Base-by-base conservation (phyloP, 768 basidiomycete genomes). In the Mycena albidolilacea region DNA sequence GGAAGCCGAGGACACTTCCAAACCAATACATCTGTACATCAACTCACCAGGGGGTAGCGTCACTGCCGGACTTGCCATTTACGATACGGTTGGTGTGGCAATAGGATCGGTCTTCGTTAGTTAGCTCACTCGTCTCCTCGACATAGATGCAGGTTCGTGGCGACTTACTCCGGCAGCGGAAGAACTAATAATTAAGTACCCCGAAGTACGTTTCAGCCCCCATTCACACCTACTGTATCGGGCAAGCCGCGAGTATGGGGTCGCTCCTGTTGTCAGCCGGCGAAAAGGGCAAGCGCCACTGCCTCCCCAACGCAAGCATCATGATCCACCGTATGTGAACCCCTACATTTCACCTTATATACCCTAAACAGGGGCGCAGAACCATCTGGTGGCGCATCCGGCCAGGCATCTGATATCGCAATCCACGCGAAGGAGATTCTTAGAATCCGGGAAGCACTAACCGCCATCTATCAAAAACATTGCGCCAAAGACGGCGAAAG, bases 11-110 rank as follows among this genome's bases (percentile, higher is more conserved):
- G 97, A 98, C 75, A 91, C 96, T 0, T 91, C 92, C 10, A 95
- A 96, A 80, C 97, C 97, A 4, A 98, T 99, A 67, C 97, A 97
- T 78, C 84, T 99, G 12, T 99, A 99, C 82, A 97, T 99, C 77
- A 98, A 98, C 83, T 97, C 95, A 8, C 97, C 97, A 0, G 97
- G 97, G 2, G 97, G 97, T 39, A 95, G 94, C 78, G 97, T 99
- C 48, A 97, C 97, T 0, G 96, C 97, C 60, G 97, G 97, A 10
- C 85, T 99, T 71, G 97, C 97, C 19, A 97, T 99, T 61, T 99
- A 99, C 84, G 97, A 99, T 79, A 98, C 97, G 78, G 96, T 97
- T 84, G 77, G 91, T 75, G 65, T 80, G 61, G 23, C 69, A 43
- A 70, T 67, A 46, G 35, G 19, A 3, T 14, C n/a, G 41, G 46